Evolutionary conservation across 805 yeast genomes (phyloP).

Genomic region (Barnettozyma siamensis): DNA sequence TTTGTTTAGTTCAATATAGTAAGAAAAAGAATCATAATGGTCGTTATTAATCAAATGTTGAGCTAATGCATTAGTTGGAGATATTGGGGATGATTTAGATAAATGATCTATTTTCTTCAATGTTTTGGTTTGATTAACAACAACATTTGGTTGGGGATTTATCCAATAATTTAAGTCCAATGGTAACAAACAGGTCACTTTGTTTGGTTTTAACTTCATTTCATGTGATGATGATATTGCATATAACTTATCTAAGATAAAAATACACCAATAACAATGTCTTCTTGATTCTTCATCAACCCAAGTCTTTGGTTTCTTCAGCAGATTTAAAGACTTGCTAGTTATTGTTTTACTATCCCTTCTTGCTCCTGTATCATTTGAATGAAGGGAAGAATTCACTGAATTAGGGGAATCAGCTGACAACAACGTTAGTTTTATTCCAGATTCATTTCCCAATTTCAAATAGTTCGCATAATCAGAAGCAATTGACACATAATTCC

Average conservation of each 20-base stretch:
- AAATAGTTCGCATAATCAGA: slow-evolving; percentile 22
- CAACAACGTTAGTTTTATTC: slow-evolving; percentile 7
- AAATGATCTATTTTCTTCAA: slow-evolving; percentile 5
- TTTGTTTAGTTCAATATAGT: slow-evolving; percentile 19
- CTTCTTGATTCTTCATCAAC: slow-evolving; percentile 23
- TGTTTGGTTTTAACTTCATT: slow-evolving; percentile 17
- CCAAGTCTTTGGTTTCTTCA: slow-evolving; percentile 20
- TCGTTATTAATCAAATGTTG: slow-evolving; percentile 4
- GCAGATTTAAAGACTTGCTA: slow-evolving; percentile 15
- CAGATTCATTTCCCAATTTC: slow-evolving; percentile 16
- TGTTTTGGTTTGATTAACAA: slow-evolving; percentile 5
- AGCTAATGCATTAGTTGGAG: background rate
- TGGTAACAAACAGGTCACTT: slow-evolving; percentile 17
- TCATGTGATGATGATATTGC: slow-evolving; percentile 23
- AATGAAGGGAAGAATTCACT: slow-evolving; percentile 8
- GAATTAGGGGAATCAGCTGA: slow-evolving; percentile 19
- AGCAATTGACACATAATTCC: slow-evolving; percentile 25
- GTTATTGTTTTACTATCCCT: slow-evolving; percentile 15
- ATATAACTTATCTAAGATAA: slow-evolving; percentile 20
- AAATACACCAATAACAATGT: slow-evolving; percentile 24
- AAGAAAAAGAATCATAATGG: slow-evolving; percentile 20
- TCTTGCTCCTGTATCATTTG: slow-evolving; percentile 13
- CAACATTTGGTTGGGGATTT: slow-evolving; percentile 1
- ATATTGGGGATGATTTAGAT: slow-evolving; percentile 4
- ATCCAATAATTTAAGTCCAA: slow-evolving; percentile 16